These are phyloP conservation scores for Zea luxurians DNA, from an alignment of 176 grass and related monocot genomes.

Conservation along the genomic window DNA sequence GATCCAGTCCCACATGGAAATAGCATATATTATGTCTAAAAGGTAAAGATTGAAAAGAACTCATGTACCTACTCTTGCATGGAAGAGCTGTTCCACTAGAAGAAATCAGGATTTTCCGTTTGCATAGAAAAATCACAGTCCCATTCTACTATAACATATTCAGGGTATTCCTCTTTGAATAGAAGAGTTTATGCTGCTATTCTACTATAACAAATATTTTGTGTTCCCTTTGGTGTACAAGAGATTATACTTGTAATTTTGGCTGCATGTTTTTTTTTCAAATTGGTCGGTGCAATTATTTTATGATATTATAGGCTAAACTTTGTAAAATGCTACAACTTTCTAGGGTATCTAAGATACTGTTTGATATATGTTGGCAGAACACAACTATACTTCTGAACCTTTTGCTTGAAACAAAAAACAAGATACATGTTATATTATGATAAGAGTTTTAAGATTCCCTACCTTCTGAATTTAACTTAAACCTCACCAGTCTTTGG, in stretches of 20 bases:
- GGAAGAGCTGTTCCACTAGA: neutral
- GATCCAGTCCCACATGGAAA: neutral
- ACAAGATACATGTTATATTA: too few relatives aligned
- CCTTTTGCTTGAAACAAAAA: too few relatives aligned
- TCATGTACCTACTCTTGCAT: neutral
- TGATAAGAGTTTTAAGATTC: too few relatives aligned
- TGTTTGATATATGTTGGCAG: too few relatives aligned
- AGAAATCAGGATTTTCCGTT: neutral
- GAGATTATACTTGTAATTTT: neutral
- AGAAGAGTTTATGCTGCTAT: neutral
- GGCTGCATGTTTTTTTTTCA: too few relatives aligned
- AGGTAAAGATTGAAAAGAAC: neutral
- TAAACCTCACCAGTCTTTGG: too few relatives aligned
- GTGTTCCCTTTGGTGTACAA: neutral
- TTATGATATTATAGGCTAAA: too few relatives aligned
- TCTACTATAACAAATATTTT: neutral
- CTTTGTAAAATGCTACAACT: too few relatives aligned
- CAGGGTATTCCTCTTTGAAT: neutral
- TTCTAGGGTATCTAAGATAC: too few relatives aligned
- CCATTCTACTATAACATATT: neutral
- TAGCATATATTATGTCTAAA: neutral
- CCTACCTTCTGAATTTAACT: too few relatives aligned
- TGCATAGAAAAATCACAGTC: neutral
- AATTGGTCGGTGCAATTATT: too few relatives aligned
- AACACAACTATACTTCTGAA: too few relatives aligned